Conservation (phyloP, 257 asterid genomes). For the Galeopsis tetrahit region DNA sequence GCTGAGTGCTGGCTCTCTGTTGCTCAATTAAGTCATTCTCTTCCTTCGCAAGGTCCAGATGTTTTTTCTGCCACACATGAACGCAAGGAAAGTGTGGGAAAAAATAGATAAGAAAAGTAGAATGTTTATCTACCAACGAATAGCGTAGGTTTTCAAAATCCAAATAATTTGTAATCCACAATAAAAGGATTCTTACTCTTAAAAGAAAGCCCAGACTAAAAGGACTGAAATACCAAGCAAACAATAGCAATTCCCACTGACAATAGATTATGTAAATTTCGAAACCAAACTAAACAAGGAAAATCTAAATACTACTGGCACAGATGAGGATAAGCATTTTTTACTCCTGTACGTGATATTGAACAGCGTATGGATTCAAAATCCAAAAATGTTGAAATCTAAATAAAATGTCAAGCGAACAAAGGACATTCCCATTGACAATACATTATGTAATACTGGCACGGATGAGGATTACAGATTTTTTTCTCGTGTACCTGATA, state of each 20-base stretch:
- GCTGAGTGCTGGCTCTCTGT: conserved; percentile 97
- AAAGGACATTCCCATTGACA: too few species aligned
- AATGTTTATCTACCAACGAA: not conserved
- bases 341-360: conserved; percentile 56
- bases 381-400: too few species aligned
- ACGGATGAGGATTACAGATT: not conserved
- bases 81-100: not conserved
- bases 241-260: too few species aligned
- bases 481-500: conserved; percentile 57
- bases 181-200: not conserved
- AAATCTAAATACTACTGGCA: not conserved
- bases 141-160: not conserved
- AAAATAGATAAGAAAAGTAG: conserved; percentile 8
- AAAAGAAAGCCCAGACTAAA: not conserved
- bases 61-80: conserved; percentile 66
- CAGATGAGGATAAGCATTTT: not conserved
- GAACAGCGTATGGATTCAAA: too few species aligned
- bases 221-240: too few species aligned
- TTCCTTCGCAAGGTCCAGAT: conserved; percentile 79
- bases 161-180: not conserved
- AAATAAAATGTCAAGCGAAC: too few species aligned
- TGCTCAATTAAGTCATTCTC: conserved; percentile 76
- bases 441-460: not conserved
- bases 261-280: not conserved
- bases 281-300: not conserved